phyloP scores from a whole-genome alignment of 176 grass and related monocot genomes.

The Oryza punctata region DNA sequence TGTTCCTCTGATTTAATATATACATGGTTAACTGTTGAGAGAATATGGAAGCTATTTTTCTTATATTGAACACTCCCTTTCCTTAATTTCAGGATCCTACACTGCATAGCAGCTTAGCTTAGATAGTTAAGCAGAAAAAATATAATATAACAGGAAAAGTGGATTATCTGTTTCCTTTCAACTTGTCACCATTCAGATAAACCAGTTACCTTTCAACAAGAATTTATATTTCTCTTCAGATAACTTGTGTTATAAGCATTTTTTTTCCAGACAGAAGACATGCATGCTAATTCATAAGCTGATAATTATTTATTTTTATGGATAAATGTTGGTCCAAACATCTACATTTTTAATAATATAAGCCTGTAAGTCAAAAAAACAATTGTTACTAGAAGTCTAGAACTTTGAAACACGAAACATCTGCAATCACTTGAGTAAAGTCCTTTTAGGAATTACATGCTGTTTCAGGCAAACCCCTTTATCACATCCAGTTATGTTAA shows the following conservation, averaged over 20 bases:
- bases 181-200: neutral
- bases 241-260: neutral
- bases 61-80: neutral
- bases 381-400: neutral
- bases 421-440: neutral
- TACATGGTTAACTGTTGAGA: neutral
- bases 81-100: neutral
- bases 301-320: neutral
- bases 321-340: neutral
- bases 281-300: neutral
- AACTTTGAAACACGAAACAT: conserved; percentile 17
- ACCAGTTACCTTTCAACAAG: neutral
- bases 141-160: neutral
- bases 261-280: neutral
- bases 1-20: conserved; percentile 16
- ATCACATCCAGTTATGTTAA: neutral
- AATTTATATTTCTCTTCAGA: neutral
- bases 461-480: neutral
- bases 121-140: neutral
- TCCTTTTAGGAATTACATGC: conserved; percentile 17
- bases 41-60: conserved; percentile 5
- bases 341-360: neutral
- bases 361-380: neutral
- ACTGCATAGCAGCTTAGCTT: neutral
- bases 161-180: conserved; percentile 17